Evolutionary conservation across 306 rosid species (phyloP).

Genomic region (Benincasa hispida): DNA sequence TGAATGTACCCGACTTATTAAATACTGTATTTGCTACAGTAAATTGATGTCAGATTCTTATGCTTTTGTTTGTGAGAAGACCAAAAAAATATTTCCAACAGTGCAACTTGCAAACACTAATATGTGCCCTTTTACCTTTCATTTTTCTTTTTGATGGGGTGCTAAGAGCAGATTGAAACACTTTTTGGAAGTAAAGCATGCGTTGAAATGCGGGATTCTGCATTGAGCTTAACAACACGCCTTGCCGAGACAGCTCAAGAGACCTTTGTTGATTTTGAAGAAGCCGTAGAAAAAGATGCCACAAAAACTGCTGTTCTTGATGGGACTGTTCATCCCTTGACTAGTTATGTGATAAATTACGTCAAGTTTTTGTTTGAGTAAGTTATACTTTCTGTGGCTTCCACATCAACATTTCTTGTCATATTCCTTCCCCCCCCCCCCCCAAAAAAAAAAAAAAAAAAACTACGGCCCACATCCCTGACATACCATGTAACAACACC

Average conservation of each 20-base stretch:
- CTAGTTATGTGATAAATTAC: constrained; percentile 93
- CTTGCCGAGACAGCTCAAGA: constrained; percentile 96
- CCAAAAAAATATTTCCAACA: neutral
- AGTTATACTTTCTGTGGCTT: constrained; percentile 23
- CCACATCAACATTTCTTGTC: neutral
- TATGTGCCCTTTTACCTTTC: neutral
- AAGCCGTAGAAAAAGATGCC: constrained; percentile 95
- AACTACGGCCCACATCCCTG: neutral
- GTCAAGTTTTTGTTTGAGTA: constrained; percentile 83
- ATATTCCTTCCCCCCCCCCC: neutral
- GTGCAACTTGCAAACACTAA: neutral
- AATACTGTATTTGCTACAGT: neutral
- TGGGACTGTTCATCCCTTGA: constrained; percentile 96
- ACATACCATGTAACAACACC: neutral
- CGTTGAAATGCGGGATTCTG: constrained; percentile 70
- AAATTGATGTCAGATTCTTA: neutral
- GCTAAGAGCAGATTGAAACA: constrained; percentile 34
- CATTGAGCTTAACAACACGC: constrained; percentile 55
- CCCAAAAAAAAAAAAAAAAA: too few species aligned
- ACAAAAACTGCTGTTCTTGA: constrained; percentile 88
- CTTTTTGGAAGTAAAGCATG: constrained; percentile 68
- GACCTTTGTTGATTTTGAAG: constrained; percentile 92
- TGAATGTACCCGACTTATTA: neutral
- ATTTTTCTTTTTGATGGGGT: neutral
- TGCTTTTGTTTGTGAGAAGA: neutral